Evolutionary conservation across 2,329 filamentous ascomycete genomes (phyloP).

Genomic region (Sporothrix pseudoabietina): DNA sequence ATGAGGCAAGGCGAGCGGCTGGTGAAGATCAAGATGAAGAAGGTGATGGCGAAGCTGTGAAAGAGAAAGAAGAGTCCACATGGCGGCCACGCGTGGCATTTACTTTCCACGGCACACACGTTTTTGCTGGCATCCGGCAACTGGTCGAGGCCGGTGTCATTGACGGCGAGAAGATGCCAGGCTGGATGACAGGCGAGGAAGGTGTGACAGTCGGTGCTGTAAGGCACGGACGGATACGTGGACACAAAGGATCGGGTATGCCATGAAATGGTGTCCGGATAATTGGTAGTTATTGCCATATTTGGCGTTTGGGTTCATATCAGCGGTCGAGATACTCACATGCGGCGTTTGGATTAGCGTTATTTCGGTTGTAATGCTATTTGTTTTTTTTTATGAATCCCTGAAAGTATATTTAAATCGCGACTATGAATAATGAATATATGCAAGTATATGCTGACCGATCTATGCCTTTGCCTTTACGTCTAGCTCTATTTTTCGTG

Average conservation of each 20-base stretch:
- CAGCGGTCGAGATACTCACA: not conserved
- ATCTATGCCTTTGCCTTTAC: not conserved
- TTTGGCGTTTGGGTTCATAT: not conserved
- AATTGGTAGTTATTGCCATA: not conserved
- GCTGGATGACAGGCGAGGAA: constrained; percentile 89
- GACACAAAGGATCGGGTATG: constrained; percentile 59
- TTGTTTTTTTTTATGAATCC: not conserved
- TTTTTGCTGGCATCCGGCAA: constrained; percentile 77
- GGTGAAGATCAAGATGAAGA: constrained; percentile 35
- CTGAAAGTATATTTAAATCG: constrained; percentile 3
- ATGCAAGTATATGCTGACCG: constrained; percentile 3
- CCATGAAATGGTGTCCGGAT: constrained; percentile 36
- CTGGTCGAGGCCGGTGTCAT: constrained; percentile 76
- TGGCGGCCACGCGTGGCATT: constrained; percentile 66
- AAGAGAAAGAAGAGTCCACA: constrained; percentile 24
- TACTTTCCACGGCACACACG: constrained; percentile 72
- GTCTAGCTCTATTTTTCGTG: not conserved
- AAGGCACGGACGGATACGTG: constrained; percentile 64
- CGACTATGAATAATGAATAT: not conserved
- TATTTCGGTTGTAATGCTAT: not conserved
- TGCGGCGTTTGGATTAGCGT: constrained; percentile 12
- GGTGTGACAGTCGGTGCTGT: constrained; percentile 74
- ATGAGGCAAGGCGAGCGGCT: constrained; percentile 32
- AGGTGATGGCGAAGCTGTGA: constrained; percentile 36
- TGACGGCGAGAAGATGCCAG: constrained; percentile 77